Conservation (phyloP, 2,329 filamentous ascomycete species). For the Alternaria rosae region DNA sequence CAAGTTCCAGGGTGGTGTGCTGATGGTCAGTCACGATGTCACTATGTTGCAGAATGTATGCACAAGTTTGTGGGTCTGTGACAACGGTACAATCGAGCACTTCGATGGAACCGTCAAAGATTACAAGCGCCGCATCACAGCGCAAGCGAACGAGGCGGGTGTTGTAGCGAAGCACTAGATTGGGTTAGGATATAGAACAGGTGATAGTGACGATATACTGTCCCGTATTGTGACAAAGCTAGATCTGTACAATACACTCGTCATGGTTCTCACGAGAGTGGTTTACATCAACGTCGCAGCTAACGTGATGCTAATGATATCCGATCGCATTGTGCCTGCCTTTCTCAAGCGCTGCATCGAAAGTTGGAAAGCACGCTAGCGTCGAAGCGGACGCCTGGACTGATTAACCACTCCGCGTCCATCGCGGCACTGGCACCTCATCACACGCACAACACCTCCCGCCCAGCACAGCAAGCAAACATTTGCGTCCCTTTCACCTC, state of each 20-base stretch:
- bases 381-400: constrained; percentile 23
- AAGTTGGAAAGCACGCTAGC: constrained; percentile 29
- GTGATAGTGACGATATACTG: not conserved
- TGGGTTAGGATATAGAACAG: not conserved
- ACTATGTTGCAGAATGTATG: constrained; percentile 98
- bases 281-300: not conserved
- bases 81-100: constrained; percentile 91
- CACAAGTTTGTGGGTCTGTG: constrained; percentile 94
- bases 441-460: constrained; percentile 21
- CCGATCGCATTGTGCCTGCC: constrained; percentile 12
- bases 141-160: constrained; percentile 86
- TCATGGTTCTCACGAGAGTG: not conserved
- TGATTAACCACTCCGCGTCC: constrained; percentile 24
- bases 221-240: not conserved
- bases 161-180: constrained; percentile 70
- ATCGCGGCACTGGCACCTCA: constrained; percentile 15
- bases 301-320: constrained; percentile 11
- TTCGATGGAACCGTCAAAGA: constrained; percentile 94
- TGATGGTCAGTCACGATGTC: constrained; percentile 99
- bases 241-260: not conserved
- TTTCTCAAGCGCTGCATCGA: not conserved
- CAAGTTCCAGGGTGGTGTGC: constrained; percentile 89
- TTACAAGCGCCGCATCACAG: constrained; percentile 95
- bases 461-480: constrained; percentile 22
- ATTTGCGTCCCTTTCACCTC: constrained; percentile 16